Evolutionary conservation across 2,329 filamentous ascomycete species (phyloP).

Genomic region (Hymenotorrendiella dingleyae): DNA sequence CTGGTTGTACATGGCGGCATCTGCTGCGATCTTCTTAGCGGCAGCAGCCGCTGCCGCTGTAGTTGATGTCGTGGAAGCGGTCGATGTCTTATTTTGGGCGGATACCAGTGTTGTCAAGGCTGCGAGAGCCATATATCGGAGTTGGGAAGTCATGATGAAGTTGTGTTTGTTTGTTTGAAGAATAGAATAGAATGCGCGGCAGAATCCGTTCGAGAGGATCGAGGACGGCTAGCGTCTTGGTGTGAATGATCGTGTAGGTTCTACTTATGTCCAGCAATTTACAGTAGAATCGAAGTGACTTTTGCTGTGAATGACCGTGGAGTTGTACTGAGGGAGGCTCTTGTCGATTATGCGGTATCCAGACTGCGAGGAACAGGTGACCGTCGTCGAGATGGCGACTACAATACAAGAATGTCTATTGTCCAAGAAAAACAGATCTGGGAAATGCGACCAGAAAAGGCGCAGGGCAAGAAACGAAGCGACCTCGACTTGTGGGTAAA

Average conservation of each 20-base stretch:
- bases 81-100: constrained; percentile 8
- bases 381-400: not conserved
- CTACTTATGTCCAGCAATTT: constrained; percentile 20
- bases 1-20: constrained; percentile 37
- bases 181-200: not conserved
- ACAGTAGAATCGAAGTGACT: constrained; percentile 14
- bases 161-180: not conserved
- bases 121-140: constrained; percentile 15
- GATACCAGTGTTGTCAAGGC: constrained; percentile 18
- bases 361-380: not conserved
- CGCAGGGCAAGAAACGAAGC: too few relatives aligned
- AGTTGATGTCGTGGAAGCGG: constrained; percentile 5
- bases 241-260: constrained; percentile 5
- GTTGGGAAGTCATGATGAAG: constrained; percentile 19
- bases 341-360: not conserved
- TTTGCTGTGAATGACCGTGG: constrained; percentile 9
- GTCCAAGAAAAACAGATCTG: too few relatives aligned
- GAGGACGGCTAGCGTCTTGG: constrained; percentile 7
- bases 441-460: not conserved
- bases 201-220: not conserved
- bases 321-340: not conserved
- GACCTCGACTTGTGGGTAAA: too few relatives aligned
- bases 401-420: not conserved
- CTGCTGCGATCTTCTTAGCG: constrained; percentile 2
- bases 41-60: constrained; percentile 13